Evolutionary conservation across 164 flowering plant genomes (phyloP).

Genomic region (Magnolia changhungtana): DNA sequence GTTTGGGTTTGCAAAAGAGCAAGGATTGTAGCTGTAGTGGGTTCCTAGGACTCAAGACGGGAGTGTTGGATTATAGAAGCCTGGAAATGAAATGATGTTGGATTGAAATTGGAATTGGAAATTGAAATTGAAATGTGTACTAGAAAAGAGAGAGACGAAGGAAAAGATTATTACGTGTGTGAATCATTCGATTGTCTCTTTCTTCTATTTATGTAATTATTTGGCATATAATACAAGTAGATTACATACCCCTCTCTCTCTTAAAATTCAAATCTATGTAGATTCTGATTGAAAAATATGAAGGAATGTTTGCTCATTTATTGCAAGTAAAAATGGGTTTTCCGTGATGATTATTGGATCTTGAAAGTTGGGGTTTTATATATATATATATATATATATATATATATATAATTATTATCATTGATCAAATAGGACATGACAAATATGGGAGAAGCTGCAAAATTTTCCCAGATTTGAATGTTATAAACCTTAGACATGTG

Average conservation of each 20-base stretch:
- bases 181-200: conserved; percentile 19
- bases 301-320: background rate
- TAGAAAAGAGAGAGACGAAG: background rate
- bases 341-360: background rate
- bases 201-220: conserved; percentile 19
- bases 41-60: conserved; percentile 47
- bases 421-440: too few species aligned
- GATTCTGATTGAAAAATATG: background rate
- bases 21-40: conserved; percentile 62
- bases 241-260: background rate
- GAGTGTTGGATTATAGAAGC: conserved; percentile 69
- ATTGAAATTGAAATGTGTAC: background rate
- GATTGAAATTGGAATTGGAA: background rate
- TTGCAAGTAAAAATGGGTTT: background rate
- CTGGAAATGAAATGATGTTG: conserved; percentile 65
- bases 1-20: conserved; percentile 62
- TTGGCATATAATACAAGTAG: conserved; percentile 13
- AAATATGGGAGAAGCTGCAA: too few species aligned
- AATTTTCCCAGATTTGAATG: too few species aligned
- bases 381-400: too few species aligned
- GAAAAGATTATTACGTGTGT: background rate
- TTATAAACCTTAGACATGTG: too few species aligned
- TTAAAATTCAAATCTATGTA: background rate
- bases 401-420: too few species aligned
- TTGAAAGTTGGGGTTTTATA: too few species aligned